Base-by-base conservation (phyloP, 1,139 yeast genomes). In the Saccharomycopsis phalli region DNA sequence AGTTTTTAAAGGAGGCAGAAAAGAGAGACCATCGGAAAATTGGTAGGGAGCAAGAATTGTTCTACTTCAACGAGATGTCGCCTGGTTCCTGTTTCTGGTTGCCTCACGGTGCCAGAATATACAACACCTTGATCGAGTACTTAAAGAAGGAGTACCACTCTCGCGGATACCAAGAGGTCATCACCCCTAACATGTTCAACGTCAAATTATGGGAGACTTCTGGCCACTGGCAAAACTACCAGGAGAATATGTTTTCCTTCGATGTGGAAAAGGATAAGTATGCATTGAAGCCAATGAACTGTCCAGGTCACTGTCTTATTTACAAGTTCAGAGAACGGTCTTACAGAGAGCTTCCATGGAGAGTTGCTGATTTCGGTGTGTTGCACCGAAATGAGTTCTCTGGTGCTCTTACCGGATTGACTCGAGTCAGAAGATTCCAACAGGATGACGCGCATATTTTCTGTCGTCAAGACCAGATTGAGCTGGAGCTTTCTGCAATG, bases 361-460 rank as follows among this genome's bases (percentile, higher is more conserved):
- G 97, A 68, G 87, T 83, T 61, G 93, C 95, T 50, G 98, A 91
- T 62, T 87, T 91, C 60, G 94, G 95, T 57, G 94, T 88, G 38
- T 69, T 91, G 53, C 97, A 91, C 66, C 75, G 98, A 66, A 91
- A 91, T 59, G 98, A 91, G 63, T 83, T 86, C 48, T 81, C 94
- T 36, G 97, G 97, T 57, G 96, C 87, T 17, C 63, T 80, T 38
- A 67, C 82, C 25, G 97, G 97, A 22, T 75, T 91, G 57, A 91
- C 97, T 38, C 76, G 98, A 62, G 97, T 91, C 33, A 81, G 98
- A 63, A 74, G 97, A 63, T 91, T 91, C 76, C 98, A 91, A 63
- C 98, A 91, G 66, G 98, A 91, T 63, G 98, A 91, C 64, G 96
- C 95, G 34, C 98, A 91, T 59, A 91, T 91, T 49, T 91, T 91